Evolutionary conservation across 1,284 basidiomycete genomes (phyloP), one percentile per base, ranked within the genome.

Genomic region (Cryptococcus hybrid): DNA sequence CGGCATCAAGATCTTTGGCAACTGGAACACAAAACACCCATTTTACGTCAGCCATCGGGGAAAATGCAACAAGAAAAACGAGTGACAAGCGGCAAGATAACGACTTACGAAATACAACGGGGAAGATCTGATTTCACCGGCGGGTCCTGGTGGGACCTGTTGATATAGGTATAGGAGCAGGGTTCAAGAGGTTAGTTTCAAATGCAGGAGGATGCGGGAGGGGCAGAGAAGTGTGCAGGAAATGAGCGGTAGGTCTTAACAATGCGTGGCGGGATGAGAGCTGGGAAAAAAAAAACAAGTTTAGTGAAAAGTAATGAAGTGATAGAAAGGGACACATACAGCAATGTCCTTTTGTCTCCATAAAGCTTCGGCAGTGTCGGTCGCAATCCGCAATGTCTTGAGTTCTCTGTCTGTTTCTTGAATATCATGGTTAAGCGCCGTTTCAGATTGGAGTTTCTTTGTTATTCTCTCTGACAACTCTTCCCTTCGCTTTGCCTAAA

Each of bases 41-140:
- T 7, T 13, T 56, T 40, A 60, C 49, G 35, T 7, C 11, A 13
- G 6, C n/a, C 11, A 5, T 18, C 18, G 18, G 18, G 18, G 18
- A 18, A 18, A 18, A 18, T 18, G 18, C 18, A 18, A 18, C 18
- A 18, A 18, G 18, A 18, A 18, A 30, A 43, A 40, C 44, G 43
- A 38, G 35, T 18, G 11, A 40, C 6, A 36, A 9, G 18, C 11
- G 7, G 4, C 35, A 35, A 3, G 18, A 42, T 43, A 2, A 12
- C 6, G 4, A 66, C 75, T 55, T 47, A 77, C 75, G 51, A 70
- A 78, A 57, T 73, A 75, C 3, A 78, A 59, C 5, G 75, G 73
- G 69, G 67, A 7, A 66, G 55, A 38, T 62, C 55, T 5, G 63
- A 60, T 1, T 46, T 59, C 36, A 55, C 53, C 7, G 64, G 65